Percentiles rank a stretch among this genome's conserved stretches.
Conservation (phyloP, 768 basidiomycete species). For the Podaxis sp. region DNA sequence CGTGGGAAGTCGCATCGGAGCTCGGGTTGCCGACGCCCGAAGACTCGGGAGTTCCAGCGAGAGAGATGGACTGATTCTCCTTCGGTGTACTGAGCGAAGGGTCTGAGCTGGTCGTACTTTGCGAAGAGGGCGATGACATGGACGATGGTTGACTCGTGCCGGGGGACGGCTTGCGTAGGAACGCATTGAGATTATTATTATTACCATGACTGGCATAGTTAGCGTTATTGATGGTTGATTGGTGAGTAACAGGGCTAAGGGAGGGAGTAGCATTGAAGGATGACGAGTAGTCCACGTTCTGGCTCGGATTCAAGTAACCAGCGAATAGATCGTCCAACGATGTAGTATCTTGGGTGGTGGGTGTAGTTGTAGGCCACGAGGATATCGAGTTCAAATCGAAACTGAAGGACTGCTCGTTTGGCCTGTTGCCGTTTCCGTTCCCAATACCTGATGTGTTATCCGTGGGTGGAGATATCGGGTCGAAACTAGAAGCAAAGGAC, state of each 20-base stretch:
- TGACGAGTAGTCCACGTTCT: constrained; percentile 28
- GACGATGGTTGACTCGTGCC: constrained; percentile 30
- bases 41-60: constrained; percentile 26
- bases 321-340: constrained; percentile 49
- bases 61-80: constrained; percentile 23
- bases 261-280: constrained; percentile 33
- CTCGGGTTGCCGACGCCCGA: background rate
- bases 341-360: constrained; percentile 30
- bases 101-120: constrained; percentile 26
- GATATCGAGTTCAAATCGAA: constrained; percentile 48
- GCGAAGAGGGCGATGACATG: constrained; percentile 41
- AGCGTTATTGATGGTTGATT: constrained; percentile 27
- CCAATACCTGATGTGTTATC: constrained; percentile 7
- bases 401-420: constrained; percentile 32
- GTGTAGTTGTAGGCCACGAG: constrained; percentile 40
- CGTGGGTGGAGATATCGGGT: constrained; percentile 34
- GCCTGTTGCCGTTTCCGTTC: background rate
- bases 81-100: constrained; percentile 35
- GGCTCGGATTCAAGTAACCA: constrained; percentile 32
- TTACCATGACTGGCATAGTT: constrained; percentile 10
- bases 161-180: constrained; percentile 22
- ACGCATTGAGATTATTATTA: constrained; percentile 14
- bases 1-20: constrained; percentile 24
- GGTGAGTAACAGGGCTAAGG: constrained; percentile 59
- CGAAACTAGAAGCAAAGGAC: constrained; percentile 69